These are phyloP conservation scores for Colletotrichum theobromicola DNA, from an alignment of 2,329 filamentous ascomycete species.

Conservation along the genomic window DNA sequence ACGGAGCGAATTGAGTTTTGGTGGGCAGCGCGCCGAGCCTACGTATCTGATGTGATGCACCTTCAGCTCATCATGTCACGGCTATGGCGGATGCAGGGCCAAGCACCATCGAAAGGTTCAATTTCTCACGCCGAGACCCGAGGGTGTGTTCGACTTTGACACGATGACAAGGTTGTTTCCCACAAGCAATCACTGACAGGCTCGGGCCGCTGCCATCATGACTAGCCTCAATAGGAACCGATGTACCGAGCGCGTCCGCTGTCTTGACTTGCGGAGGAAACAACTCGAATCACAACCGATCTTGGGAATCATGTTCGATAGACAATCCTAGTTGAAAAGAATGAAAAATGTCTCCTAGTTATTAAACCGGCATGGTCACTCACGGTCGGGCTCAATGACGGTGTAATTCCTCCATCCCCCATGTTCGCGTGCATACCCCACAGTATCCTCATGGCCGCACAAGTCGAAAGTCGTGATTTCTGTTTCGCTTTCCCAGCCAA, in stretches of 20 bases:
- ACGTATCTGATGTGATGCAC: neutral
- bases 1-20: neutral
- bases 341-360: neutral
- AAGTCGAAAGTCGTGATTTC: conserved; percentile 33
- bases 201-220: neutral
- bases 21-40: neutral
- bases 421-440: conserved; percentile 24
- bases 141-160: neutral
- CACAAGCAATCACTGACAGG: neutral
- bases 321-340: neutral
- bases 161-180: neutral
- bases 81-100: neutral
- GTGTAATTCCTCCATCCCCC: conserved; percentile 26
- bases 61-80: neutral
- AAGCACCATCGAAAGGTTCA: neutral
- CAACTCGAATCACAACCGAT: neutral
- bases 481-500: conserved; percentile 35
- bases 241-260: neutral
- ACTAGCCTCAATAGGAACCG: neutral
- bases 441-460: conserved; percentile 35
- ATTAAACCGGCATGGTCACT: neutral
- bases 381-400: conserved; percentile 1
- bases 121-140: neutral
- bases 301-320: neutral
- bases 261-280: neutral